These are phyloP conservation scores for Pholiota molesta DNA, from an alignment of 768 basidiomycete species.

Conservation along the genomic window DNA sequence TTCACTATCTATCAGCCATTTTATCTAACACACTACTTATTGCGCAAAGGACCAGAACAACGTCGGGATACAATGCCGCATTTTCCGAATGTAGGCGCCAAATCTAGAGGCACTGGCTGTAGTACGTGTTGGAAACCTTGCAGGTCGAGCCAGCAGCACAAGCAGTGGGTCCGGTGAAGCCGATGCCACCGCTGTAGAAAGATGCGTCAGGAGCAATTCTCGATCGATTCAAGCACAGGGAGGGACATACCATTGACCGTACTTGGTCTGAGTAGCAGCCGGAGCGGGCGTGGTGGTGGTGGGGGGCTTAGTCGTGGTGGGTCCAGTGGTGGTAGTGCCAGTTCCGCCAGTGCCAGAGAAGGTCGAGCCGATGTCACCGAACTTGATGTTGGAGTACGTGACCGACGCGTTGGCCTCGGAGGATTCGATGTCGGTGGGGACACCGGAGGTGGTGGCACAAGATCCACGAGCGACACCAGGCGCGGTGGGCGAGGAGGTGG, in stretches of 20 bases:
- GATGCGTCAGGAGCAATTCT: not conserved
- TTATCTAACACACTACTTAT: not conserved
- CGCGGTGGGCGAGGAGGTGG: constrained; percentile 28
- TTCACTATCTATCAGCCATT: not conserved
- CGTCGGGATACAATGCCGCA: not conserved
- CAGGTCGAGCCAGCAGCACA: constrained; percentile 33
- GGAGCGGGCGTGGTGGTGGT: constrained; percentile 23
- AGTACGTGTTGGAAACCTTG: constrained; percentile 28
- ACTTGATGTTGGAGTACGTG: constrained; percentile 58
- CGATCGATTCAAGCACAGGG: not conserved
- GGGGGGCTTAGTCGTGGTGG: constrained; percentile 9
- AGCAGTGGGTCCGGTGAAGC: constrained; percentile 33
- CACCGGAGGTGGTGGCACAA: constrained; percentile 51
- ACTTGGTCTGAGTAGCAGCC: constrained; percentile 35
- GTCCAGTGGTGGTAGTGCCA: constrained; percentile 5
- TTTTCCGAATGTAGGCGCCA: not conserved
- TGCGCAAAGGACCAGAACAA: not conserved
- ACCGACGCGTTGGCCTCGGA: constrained; percentile 42
- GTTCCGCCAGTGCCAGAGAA: constrained; percentile 26
- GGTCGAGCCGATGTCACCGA: constrained; percentile 52
- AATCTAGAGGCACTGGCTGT: constrained; percentile 36
- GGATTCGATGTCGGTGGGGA: constrained; percentile 45
- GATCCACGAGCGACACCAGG: constrained; percentile 53
- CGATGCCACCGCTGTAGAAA: constrained; percentile 29
- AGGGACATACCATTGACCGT: constrained; percentile 30